Base-by-base conservation (phyloP, 495 filamentous ascomycete species). In the Parmelia sp. region DNA sequence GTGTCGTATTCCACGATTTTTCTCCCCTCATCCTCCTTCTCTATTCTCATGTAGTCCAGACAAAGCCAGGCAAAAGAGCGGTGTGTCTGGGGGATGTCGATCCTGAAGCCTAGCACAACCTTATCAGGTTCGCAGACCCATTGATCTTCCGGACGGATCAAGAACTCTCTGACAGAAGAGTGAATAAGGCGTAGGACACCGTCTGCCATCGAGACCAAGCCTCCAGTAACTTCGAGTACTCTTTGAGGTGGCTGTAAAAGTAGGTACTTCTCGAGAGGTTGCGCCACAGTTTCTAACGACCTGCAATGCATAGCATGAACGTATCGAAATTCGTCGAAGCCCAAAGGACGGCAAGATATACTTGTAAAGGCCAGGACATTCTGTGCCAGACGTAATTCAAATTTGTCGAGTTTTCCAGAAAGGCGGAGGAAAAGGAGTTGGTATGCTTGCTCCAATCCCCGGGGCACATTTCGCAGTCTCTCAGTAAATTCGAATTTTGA, bases 61-160 rank as follows among this genome's bases (percentile, higher is more conserved):
- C 45, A 49, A 49, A 49, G 45, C 45, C 45, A 49, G 23, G 45
- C 45, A 14, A 49, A 49, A 49, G 45, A 25, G 14, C 45, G 45
- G 45, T 49, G 45, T 49, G n/a, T 25, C 45, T 25, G n/a, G n/a
- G 23, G n/a, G 25, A 49, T 14, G 45, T 49, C 45, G 23, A 49
- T 49, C 25, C 23, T 49, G 25, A 49, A 49, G 45, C 9, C n/a
- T 2, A 49, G 23, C 45, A 49, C 45, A 49, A 23, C 45, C 23
- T 5, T 49, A 23, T 49, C 45, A 49, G 10, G 23, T 25, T 49
- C 45, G 45, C 45, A 49, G n/a, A 49, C 45, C 45, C 45, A 49
- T 49, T 25, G 45, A 25, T 49, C 45, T 5, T 49, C 45, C n/a
- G 45, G 45, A 49, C 45, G 45, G 45, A 49, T 25, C 10, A 27